Evolutionary conservation across 495 filamentous ascomycete species (phyloP).

Genomic region (Xanthoparmelia taractica): DNA sequence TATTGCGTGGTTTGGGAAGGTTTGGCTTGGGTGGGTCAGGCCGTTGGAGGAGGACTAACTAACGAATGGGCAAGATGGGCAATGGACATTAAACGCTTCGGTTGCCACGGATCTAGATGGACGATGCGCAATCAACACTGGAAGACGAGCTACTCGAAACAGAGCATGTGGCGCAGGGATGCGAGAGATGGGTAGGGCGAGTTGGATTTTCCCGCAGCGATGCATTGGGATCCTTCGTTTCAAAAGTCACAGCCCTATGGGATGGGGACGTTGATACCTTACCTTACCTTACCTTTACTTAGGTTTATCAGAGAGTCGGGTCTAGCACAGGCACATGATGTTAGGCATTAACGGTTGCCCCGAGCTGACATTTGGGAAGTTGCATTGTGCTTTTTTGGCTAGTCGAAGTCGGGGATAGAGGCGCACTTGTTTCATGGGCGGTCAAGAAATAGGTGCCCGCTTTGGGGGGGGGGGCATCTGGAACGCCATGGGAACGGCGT

Average conservation of each 20-base stretch:
- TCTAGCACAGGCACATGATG: neutral
- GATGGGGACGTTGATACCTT: neutral
- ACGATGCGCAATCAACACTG: neutral
- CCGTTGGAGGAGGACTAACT: slow-evolving; percentile 1
- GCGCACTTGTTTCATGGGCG: slow-evolving; percentile 10
- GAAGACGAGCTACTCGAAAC: slow-evolving; percentile 15
- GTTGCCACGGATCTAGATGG: slow-evolving; percentile 16
- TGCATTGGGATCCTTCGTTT: slow-evolving; percentile 7
- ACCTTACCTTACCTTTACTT: too few species aligned
- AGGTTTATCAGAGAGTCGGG: too few species aligned
- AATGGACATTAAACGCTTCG: slow-evolving; percentile 1
- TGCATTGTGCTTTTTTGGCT: neutral
- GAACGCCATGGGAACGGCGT: neutral
- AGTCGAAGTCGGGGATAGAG: neutral
- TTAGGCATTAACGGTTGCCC: slow-evolving; percentile 4
- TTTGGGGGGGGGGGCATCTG: neutral
- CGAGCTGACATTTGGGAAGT: slow-evolving; percentile 4
- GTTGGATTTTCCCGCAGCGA: slow-evolving; percentile 17
- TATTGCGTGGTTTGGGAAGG: neutral
- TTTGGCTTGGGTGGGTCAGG: slow-evolving; percentile 7
- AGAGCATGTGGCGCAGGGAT: slow-evolving; percentile 17
- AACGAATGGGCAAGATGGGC: slow-evolving; percentile 16
- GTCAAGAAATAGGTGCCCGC: slow-evolving; percentile 3
- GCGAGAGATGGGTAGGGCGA: slow-evolving; percentile 9
- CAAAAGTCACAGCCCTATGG: slow-evolving; percentile 5